A percentile compares a stretch with the other conserved stretches of the same genome.
These are phyloP conservation scores for Somion occarium DNA, from an alignment of 1,284 basidiomycete species.

Conservation along the genomic window DNA sequence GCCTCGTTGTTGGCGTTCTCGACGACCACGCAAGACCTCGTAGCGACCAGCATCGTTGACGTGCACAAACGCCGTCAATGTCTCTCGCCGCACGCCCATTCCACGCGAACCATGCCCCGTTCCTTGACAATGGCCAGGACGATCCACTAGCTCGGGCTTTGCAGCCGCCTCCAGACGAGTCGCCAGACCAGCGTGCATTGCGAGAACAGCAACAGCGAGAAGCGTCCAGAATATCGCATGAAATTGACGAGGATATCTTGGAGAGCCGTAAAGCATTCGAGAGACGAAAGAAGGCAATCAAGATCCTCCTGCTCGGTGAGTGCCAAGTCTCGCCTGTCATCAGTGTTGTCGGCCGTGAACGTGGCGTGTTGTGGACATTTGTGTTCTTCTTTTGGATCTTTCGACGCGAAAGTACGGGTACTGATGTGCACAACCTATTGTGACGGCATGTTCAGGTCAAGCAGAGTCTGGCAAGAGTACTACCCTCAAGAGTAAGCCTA, in stretches of 20 bases:
- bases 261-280: conserved; percentile 48
- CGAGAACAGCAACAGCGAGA: conserved; percentile 40
- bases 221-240: conserved; percentile 38
- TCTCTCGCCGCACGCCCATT: conserved; percentile 10
- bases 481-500: conserved; percentile 52
- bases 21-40: not conserved
- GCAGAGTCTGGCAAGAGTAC: conserved; percentile 70
- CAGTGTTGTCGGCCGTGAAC: not conserved
- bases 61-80: not conserved
- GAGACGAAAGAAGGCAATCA: conserved; percentile 52
- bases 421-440: not conserved
- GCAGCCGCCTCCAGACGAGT: conserved; percentile 38
- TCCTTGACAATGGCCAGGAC: conserved; percentile 22
- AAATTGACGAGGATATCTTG: conserved; percentile 55
- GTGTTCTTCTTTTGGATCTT: not conserved
- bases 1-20: not conserved
- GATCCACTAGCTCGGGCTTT: conserved; percentile 30
- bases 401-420: not conserved
- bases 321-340: conserved; percentile 8
- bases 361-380: not conserved
- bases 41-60: too few species aligned
- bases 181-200: conserved; percentile 35
- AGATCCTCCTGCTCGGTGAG: conserved; percentile 60
- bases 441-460: conserved; percentile 39
- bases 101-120: conserved; percentile 15